phyloP scores from a whole-genome alignment of 306 rosid species.

The Rosa chinensis region DNA sequence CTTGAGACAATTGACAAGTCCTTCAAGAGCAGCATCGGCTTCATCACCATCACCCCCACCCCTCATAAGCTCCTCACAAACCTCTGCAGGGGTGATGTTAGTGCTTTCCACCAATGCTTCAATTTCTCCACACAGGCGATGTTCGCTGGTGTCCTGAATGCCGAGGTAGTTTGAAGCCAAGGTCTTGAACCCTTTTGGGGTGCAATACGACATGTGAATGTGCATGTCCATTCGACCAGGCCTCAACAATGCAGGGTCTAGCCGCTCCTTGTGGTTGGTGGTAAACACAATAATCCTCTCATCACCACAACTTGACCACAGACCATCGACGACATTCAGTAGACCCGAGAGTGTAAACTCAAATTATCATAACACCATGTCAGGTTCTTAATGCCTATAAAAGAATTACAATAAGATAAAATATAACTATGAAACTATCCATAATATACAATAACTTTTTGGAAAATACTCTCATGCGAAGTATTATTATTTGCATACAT shows the following conservation, averaged over 20 bases:
- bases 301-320: conserved; percentile 61
- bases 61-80: conserved; percentile 46
- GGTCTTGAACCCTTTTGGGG: conserved; percentile 31
- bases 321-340: conserved; percentile 45
- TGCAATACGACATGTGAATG: conserved; percentile 48
- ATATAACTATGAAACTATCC: background rate
- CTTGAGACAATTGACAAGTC: conserved; percentile 24
- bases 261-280: conserved; percentile 45
- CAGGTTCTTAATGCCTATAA: background rate
- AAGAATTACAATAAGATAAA: background rate
- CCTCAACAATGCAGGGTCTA: conserved; percentile 46
- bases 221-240: conserved; percentile 65
- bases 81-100: conserved; percentile 46
- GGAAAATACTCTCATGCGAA: background rate
- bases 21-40: conserved; percentile 27
- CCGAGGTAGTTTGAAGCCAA: conserved; percentile 43
- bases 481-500: background rate
- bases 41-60: conserved; percentile 37
- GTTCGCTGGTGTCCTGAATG: conserved; percentile 9
- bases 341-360: conserved; percentile 42
- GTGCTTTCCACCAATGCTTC: conserved; percentile 32
- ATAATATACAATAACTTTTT: background rate
- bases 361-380: background rate
- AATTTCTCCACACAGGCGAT: conserved; percentile 21
- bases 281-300: conserved; percentile 53